A percentile compares a stretch with the other conserved stretches of the same genome.
Evolutionary conservation across 129 eudicot species (phyloP).

Genomic region (Centrapalus pauciflorus): DNA sequence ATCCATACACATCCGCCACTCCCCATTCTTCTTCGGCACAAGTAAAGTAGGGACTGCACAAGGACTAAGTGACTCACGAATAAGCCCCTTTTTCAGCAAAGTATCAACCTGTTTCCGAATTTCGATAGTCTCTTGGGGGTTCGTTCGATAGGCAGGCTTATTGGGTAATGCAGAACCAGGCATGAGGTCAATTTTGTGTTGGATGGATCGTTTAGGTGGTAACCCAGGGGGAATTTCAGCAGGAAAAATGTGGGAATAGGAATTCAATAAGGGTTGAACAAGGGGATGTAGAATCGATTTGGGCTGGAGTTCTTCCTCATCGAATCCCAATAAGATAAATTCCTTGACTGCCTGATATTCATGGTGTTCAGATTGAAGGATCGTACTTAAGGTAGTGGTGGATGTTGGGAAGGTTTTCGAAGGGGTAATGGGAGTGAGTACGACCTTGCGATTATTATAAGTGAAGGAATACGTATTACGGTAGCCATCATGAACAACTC

Average conservation of each 20-base stretch:
- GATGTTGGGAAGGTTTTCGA: neutral
- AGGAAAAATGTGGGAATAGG: neutral
- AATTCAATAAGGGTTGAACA: neutral
- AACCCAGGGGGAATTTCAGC: neutral
- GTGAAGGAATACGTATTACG: too few relatives aligned
- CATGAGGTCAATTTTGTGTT: too few relatives aligned
- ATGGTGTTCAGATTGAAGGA: neutral
- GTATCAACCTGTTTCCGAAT: neutral
- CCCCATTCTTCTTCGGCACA: too few relatives aligned
- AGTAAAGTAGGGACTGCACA: neutral
- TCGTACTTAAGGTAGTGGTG: neutral
- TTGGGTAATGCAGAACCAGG: neutral
- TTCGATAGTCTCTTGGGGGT: neutral
- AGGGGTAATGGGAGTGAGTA: too few relatives aligned
- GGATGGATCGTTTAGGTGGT: too few relatives aligned
- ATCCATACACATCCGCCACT: neutral
- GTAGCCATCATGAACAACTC: too few relatives aligned
- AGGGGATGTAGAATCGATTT: too few relatives aligned
- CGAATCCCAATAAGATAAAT: neutral
- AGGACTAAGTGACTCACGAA: neutral
- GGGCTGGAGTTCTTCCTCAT: neutral
- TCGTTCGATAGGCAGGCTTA: neutral
- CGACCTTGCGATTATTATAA: too few relatives aligned
- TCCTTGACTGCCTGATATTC: neutral
- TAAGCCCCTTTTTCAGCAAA: neutral